phyloP scores from a whole-genome alignment of 2,329 filamentous ascomycete species.

The Trichoderma simmonsii region DNA sequence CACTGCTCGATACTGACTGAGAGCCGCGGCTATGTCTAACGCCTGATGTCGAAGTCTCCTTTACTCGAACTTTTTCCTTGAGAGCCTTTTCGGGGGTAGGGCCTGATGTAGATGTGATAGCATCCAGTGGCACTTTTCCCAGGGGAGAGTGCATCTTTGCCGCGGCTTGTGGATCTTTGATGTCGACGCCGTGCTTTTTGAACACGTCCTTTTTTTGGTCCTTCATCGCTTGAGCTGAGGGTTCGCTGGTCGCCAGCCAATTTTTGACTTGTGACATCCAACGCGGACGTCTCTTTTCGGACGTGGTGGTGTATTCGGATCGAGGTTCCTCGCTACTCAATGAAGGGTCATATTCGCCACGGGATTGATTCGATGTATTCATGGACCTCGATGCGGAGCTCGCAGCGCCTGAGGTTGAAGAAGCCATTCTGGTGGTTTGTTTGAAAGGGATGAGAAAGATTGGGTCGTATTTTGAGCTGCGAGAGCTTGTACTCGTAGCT shows the following conservation, averaged over 20 bases:
- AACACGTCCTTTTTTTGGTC: constrained; percentile 44
- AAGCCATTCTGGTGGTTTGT: neutral
- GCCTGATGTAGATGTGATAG: constrained; percentile 45
- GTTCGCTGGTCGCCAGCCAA: constrained; percentile 49
- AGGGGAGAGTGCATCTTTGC: constrained; percentile 47
- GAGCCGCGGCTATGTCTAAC: constrained; percentile 26
- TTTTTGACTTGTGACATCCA: constrained; percentile 46
- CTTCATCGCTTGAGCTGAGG: constrained; percentile 48
- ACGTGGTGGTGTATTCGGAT: neutral
- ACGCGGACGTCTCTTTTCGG: constrained; percentile 28
- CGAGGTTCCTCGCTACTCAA: constrained; percentile 23
- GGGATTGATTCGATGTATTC: constrained; percentile 21
- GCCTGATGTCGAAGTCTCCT: constrained; percentile 30
- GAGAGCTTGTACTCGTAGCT: neutral
- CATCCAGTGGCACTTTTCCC: constrained; percentile 43
- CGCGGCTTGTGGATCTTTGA: constrained; percentile 42
- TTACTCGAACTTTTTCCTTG: constrained; percentile 35
- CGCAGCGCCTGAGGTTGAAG: neutral
- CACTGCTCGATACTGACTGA: constrained; percentile 37
- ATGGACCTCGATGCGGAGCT: neutral
- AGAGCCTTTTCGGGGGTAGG: constrained; percentile 46
- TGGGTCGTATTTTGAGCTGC: neutral
- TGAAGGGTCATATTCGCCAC: constrained; percentile 27
- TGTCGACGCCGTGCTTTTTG: constrained; percentile 42
- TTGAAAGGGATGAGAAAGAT: neutral